These are phyloP conservation scores for Gilbertella persicaria DNA, from an alignment of 371 early-diverging fungal genomes.

Conservation along the genomic window DNA sequence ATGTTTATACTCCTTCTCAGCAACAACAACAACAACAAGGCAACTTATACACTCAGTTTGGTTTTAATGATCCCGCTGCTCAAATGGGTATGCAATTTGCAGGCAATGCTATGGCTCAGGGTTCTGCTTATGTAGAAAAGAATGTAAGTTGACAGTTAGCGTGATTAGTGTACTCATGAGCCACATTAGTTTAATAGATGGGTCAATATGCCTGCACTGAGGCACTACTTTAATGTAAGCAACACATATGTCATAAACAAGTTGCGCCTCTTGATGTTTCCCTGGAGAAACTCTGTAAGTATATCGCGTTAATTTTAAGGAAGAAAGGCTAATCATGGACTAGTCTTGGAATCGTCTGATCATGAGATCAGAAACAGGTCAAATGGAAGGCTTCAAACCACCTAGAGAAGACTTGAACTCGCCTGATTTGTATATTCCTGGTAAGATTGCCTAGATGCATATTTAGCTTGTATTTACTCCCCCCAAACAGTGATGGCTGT, in stretches of 20 bases:
- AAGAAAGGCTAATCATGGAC: conserved; percentile 33
- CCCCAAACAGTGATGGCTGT: conserved; percentile 78
- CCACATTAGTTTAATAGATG: conserved; percentile 86
- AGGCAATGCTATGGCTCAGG: conserved; percentile 85
- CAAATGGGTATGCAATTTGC: conserved; percentile 98
- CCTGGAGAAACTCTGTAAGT: conserved; percentile 88
- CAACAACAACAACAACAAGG: conserved; percentile 10
- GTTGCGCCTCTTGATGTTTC: conserved; percentile 87
- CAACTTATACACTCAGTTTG: conserved; percentile 53
- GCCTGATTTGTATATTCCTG: conserved; percentile 98
- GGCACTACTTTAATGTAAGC: conserved; percentile 96
- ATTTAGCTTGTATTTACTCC: not conserved
- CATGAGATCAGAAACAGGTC: conserved; percentile 82
- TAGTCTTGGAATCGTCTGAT: conserved; percentile 83
- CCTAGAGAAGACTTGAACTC: conserved; percentile 93
- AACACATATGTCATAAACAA: conserved; percentile 94
- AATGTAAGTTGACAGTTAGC: conserved; percentile 62
- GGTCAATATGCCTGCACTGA: conserved; percentile 82
- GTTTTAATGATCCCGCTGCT: conserved; percentile 76
- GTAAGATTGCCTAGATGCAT: conserved; percentile 22
- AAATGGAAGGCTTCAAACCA: conserved; percentile 83
- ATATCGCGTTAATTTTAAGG: conserved; percentile 52
- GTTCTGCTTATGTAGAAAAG: conserved; percentile 88
- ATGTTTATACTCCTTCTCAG: conserved; percentile 44
- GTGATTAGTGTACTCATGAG: too few species aligned